Evolutionary conservation across 306 rosid species (phyloP), one percentile per base, ranked within the genome.

Genomic region (Begonia masoniana): DNA sequence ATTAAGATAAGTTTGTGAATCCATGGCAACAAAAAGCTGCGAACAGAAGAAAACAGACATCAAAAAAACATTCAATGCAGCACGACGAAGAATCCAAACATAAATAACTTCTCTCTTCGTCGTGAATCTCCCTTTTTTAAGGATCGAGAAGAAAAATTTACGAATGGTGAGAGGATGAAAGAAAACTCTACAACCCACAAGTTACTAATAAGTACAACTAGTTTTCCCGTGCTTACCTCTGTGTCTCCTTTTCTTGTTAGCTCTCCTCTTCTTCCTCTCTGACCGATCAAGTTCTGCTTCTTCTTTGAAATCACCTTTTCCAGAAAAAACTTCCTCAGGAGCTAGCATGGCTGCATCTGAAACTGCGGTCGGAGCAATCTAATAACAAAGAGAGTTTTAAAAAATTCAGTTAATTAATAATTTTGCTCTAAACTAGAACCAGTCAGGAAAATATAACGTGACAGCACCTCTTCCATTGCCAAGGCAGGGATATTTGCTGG

Each of bases 311-410:
- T 81, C 88, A 56, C 99, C 99, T 78, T 86, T 92, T 39, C 99
- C 99, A 8, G 78, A 43, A 55, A 92, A 92, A 58, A 92, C 82
- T 81, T 83, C 99, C 77, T 92, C 96, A 24, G 99, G 99, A 62
- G 96, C 99, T 66, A 92, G 80, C 96, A 92, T 83, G 49, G 95
- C 93, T 43, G 95, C 96, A 62, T 83, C 99, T n/a, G 99, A 91
- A 65, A 91, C 80, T 10, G 94, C 96, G 68, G 81, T 69, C 9
- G 99, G 96, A 49, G 99, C 99, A 81, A 86, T 72, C 99, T 92
- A 69, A 36, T 14, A 62, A 81, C 11, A 21, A 61, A 72, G 39
- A 66, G 64, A 69, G 60, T 71, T 56, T 26, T 47, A 62, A 59
- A 58, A 15, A 14, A 16, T 13, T 63, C 15, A 66, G 66, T 73